A percentile compares a stretch with the other conserved stretches of the same genome.
Conservation (phyloP, 345 rosid genomes). For the Corymbia maculata region DNA sequence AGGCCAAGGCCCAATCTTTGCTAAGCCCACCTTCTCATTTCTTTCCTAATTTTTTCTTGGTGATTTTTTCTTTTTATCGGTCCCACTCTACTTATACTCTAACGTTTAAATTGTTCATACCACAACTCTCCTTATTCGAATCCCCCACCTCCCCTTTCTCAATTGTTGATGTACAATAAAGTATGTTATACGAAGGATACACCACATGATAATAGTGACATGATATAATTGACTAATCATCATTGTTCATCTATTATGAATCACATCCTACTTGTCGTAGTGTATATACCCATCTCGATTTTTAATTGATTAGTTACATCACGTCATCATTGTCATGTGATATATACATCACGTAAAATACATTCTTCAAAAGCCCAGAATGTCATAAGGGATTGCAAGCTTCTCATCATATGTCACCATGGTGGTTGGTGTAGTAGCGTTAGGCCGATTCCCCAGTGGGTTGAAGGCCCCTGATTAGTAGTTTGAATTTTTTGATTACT, state of each 20-base stretch:
- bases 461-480: not conserved
- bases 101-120: no score
- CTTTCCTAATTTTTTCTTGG: not conserved
- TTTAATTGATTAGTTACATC: not conserved
- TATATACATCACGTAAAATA: fast-evolving
- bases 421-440: not conserved
- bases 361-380: not conserved
- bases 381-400: not conserved
- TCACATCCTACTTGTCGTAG: fast-evolving
- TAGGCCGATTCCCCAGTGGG: not conserved
- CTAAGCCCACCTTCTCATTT: not conserved
- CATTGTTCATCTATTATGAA: fast-evolving
- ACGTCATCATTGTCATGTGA: fast-evolving
- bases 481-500: not conserved
- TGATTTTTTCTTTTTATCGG: not conserved
- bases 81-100: no score
- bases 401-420: not conserved
- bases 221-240: not conserved
- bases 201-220: not conserved
- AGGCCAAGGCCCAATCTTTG: not conserved
- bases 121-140: no score
- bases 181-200: fast-evolving
- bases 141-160: no score
- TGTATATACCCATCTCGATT: fast-evolving
- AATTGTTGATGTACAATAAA: no score